Conservation (phyloP, 805 yeast genomes). For the Geotrichum ghanense region DNA sequence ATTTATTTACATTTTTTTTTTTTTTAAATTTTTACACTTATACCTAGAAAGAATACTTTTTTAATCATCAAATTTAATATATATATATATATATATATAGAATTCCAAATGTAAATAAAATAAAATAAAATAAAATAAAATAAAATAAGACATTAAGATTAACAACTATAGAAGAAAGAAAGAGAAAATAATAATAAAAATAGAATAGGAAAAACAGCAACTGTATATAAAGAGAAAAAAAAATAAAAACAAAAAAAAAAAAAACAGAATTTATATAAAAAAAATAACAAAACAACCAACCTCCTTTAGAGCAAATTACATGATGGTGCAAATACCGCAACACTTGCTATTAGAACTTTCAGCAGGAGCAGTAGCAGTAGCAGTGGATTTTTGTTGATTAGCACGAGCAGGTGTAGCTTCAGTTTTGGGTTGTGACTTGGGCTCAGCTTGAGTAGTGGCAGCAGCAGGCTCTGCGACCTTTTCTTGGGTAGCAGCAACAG, state of each 20-base stretch:
- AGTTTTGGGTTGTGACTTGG: slow-evolving; percentile 2
- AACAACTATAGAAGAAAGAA: too few relatives aligned
- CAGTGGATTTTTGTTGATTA: slow-evolving; percentile 7
- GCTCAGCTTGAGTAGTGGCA: slow-evolving; percentile 7
- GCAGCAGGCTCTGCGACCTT: not conserved
- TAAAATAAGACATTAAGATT: too few relatives aligned
- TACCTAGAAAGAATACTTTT: too few relatives aligned
- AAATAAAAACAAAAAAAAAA: slow-evolving; percentile 1
- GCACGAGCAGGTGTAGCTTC: slow-evolving; percentile 3
- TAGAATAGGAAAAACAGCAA: slow-evolving; percentile 1
- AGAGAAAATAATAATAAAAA: too few relatives aligned
- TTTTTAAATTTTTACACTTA: too few relatives aligned
- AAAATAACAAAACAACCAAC: not conserved
- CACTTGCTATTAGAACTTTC: slow-evolving; percentile 5
- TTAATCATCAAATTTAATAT: too few relatives aligned
- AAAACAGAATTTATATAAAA: slow-evolving; percentile 5
- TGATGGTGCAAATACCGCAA: slow-evolving; percentile 3
- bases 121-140: too few relatives aligned
- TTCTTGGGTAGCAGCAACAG: not conserved
- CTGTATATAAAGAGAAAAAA: slow-evolving; percentile 8
- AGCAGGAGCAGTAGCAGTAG: slow-evolving; percentile 7
- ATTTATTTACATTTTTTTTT: too few relatives aligned
- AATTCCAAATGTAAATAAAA: too few relatives aligned
- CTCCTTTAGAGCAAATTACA: too few relatives aligned
- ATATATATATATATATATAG: too few relatives aligned